phyloP scores from a whole-genome alignment of 352 stramenopile genomes.

The Blastocystis sp. region DNA sequence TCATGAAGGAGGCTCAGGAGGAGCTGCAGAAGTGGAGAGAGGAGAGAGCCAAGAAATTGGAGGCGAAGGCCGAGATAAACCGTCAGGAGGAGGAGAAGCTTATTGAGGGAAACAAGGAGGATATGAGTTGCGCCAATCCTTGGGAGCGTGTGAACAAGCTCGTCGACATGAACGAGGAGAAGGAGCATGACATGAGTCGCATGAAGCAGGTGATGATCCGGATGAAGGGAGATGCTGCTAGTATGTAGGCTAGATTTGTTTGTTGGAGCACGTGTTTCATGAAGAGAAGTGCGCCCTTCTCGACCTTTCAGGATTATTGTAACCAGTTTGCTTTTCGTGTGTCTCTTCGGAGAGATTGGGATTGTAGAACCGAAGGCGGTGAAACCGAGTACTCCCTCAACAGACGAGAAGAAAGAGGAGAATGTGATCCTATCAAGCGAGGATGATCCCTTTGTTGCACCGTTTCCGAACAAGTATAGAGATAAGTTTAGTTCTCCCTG shows the following conservation, averaged over 20 bases:
- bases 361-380: neutral
- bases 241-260: constrained; percentile 27
- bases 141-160: constrained; percentile 59
- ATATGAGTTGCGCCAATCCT: constrained; percentile 53
- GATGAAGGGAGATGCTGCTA: constrained; percentile 58
- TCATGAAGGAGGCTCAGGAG: constrained; percentile 49
- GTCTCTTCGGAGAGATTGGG: neutral
- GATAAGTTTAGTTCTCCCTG: constrained; percentile 56
- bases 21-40: constrained; percentile 57
- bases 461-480: constrained; percentile 56
- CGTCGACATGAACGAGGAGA: constrained; percentile 54
- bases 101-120: constrained; percentile 53
- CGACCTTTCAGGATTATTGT: neutral
- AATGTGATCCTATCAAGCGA: neutral
- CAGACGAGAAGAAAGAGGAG: neutral
- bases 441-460: constrained; percentile 57
- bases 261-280: constrained; percentile 8
- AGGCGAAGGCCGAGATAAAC: constrained; percentile 50
- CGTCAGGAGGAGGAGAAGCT: constrained; percentile 54
- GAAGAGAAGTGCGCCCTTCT: neutral
- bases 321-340: neutral
- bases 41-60: constrained; percentile 52
- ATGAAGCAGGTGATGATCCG: constrained; percentile 60
- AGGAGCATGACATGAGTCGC: constrained; percentile 27
- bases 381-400: neutral